These are phyloP conservation scores for Lachnellula willkommii DNA, from an alignment of 2,329 filamentous ascomycete genomes.

Conservation along the genomic window DNA sequence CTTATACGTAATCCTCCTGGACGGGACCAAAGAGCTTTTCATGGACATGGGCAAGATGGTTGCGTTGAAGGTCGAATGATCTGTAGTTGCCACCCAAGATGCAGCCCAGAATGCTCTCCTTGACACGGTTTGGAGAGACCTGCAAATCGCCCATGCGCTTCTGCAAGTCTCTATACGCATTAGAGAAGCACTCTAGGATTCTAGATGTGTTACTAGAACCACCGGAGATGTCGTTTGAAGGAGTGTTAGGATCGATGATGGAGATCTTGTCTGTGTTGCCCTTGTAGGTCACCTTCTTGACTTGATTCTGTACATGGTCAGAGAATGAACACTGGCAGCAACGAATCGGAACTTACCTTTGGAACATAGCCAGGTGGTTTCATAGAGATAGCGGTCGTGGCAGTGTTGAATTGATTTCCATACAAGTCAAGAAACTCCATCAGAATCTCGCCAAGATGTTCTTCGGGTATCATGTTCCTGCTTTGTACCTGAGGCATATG, in stretches of 20 bases:
- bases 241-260: conserved; percentile 87
- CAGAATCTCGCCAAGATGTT: conserved; percentile 73
- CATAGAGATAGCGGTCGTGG: conserved; percentile 66
- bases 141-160: conserved; percentile 51
- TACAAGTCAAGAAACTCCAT: conserved; percentile 88
- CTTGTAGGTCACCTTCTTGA: conserved; percentile 41
- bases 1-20: conserved; percentile 5
- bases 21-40: conserved; percentile 24
- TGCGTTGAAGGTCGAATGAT: conserved; percentile 64
- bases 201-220: conserved; percentile 66
- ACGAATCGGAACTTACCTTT: conserved; percentile 54
- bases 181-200: conserved; percentile 65
- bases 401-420: conserved; percentile 72
- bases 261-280: conserved; percentile 61
- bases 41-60: conserved; percentile 36
- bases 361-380: conserved; percentile 67
- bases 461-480: conserved; percentile 50
- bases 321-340: conserved; percentile 1
- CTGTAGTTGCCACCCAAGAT: conserved; percentile 76
- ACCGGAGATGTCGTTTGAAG: conserved; percentile 82
- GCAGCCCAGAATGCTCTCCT: conserved; percentile 54
- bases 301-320: conserved; percentile 13
- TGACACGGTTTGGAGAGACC: conserved; percentile 25
- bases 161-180: conserved; percentile 54
- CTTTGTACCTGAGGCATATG: conserved; percentile 67